phyloP scores from a whole-genome alignment of 306 rosid species.

The Myrica gale region DNA sequence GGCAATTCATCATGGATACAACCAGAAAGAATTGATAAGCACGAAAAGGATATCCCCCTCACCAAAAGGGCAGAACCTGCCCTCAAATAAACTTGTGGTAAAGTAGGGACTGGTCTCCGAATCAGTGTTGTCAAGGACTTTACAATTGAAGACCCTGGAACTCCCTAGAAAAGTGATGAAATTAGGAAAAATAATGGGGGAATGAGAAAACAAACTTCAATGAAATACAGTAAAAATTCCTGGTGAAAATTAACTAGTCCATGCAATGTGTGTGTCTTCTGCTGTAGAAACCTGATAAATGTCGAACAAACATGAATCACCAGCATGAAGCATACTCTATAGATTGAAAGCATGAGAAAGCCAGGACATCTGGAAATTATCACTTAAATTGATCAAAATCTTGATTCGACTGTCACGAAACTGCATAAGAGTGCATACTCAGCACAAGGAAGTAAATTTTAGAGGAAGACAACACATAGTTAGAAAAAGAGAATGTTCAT shows the following conservation, averaged over 20 bases:
- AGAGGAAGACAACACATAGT: not conserved
- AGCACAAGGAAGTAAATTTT: not conserved
- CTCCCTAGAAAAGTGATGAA: slow-evolving; percentile 55
- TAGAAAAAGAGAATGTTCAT: not conserved
- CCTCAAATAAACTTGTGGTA: slow-evolving; percentile 67
- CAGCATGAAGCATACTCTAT: not conserved
- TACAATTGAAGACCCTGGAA: slow-evolving; percentile 63
- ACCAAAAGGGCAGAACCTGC: slow-evolving; percentile 90
- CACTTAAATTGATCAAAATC: not conserved
- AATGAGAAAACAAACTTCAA: not conserved
- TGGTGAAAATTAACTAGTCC: not conserved
- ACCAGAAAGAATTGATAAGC: slow-evolving; percentile 23
- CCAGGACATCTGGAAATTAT: not conserved
- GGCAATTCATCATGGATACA: slow-evolving; percentile 1
- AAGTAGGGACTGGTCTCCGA: slow-evolving; percentile 47
- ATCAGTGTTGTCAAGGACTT: slow-evolving; percentile 48
- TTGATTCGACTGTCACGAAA: not conserved
- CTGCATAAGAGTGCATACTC: not conserved
- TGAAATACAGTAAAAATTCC: not conserved
- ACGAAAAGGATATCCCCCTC: slow-evolving; percentile 28
- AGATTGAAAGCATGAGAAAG: not conserved
- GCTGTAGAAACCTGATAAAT: not conserved
- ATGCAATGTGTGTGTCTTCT: not conserved
- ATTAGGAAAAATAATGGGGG: slow-evolving; percentile 21
- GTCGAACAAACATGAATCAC: not conserved